These are phyloP conservation scores for Akebia trifoliata DNA, from an alignment of 164 flowering plant species.

Conservation along the genomic window DNA sequence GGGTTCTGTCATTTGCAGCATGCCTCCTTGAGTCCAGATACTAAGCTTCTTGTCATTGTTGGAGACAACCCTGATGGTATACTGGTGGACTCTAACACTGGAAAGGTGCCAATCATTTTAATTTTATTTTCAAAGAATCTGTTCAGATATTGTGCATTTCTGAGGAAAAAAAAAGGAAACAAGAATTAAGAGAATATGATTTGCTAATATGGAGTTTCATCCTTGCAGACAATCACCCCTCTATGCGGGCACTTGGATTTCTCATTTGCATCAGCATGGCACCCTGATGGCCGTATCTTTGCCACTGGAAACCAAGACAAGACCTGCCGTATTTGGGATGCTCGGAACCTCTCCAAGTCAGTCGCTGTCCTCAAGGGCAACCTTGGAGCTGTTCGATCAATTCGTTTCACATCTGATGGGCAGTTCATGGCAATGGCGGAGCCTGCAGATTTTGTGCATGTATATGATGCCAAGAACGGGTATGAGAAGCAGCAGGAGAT, in stretches of 20 bases:
- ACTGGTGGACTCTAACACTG: slow-evolving; percentile 67
- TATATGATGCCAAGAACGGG: slow-evolving; percentile 60
- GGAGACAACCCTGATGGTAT: slow-evolving; percentile 81
- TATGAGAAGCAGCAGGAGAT: slow-evolving; percentile 78
- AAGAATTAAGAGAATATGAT: too few species aligned
- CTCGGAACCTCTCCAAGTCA: slow-evolving; percentile 61
- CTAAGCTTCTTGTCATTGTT: slow-evolving; percentile 69
- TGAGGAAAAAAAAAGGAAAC: too few species aligned
- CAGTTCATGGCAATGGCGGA: slow-evolving; percentile 87
- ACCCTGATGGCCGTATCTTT: slow-evolving; percentile 72
- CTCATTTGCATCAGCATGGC: slow-evolving; percentile 99
- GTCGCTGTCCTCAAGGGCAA: slow-evolving; percentile 76
- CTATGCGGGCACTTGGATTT: slow-evolving; percentile 77
- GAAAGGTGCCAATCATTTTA: slow-evolving; percentile 50
- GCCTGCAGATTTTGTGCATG: slow-evolving; percentile 93
- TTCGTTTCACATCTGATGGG: slow-evolving; percentile 84
- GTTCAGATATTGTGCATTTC: too few species aligned
- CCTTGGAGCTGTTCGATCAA: slow-evolving; percentile 87
- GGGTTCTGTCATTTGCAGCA: slow-evolving; percentile 46
- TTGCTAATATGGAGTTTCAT: neutral
- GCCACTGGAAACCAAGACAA: slow-evolving; percentile 99
- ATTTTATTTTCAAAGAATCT: neutral
- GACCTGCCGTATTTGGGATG: slow-evolving; percentile 91
- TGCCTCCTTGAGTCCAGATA: slow-evolving; percentile 78
- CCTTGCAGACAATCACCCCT: slow-evolving; percentile 42